Evolutionary conservation across 768 basidiomycete genomes (phyloP).

Genomic region (Amanita rubescens): DNA sequence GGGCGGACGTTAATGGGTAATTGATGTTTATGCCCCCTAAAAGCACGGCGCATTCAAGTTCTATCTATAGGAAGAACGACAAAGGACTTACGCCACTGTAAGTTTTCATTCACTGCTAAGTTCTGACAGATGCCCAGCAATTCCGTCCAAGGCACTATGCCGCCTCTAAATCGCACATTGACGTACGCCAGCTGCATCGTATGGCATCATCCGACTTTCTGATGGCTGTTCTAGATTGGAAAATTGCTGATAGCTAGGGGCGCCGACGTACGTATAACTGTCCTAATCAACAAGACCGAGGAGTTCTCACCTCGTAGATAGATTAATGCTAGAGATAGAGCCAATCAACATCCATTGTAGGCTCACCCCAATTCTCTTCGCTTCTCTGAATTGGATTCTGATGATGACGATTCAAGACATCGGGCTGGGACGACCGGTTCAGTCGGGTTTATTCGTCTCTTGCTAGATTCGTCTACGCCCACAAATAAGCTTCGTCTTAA

Average conservation of each 20-base stretch:
- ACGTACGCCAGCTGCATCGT: slow-evolving; percentile 40
- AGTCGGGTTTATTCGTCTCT: slow-evolving; percentile 76
- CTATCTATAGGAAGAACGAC: slow-evolving; percentile 50
- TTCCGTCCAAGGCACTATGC: slow-evolving; percentile 69
- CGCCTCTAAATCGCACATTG: slow-evolving; percentile 84
- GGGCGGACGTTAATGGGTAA: slow-evolving; percentile 67
- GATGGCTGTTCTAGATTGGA: slow-evolving; percentile 61
- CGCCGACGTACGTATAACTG: slow-evolving; percentile 70
- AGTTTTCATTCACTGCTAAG: slow-evolving; percentile 21
- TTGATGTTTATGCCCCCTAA: slow-evolving; percentile 14
- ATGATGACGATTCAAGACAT: slow-evolving; percentile 46
- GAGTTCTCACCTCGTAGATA: slow-evolving; percentile 34
- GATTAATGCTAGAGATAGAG: slow-evolving; percentile 93
- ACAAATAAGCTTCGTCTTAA: slow-evolving; percentile 78
- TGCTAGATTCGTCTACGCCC: slow-evolving; percentile 79
- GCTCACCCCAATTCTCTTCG: slow-evolving; percentile 23
- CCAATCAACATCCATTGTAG: slow-evolving; percentile 86
- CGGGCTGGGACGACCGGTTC: slow-evolving; percentile 96
- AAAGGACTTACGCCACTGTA: slow-evolving; percentile 83
- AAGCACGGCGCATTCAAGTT: slow-evolving; percentile 1
- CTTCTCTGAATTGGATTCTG: slow-evolving; percentile 12
- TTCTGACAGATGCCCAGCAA: slow-evolving; percentile 14
- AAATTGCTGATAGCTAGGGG: slow-evolving; percentile 78
- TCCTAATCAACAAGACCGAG: slow-evolving; percentile 23
- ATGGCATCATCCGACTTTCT: slow-evolving; percentile 18